phyloP scores from a whole-genome alignment of 2,329 filamentous ascomycete species.

The Calonectria crousiana region DNA sequence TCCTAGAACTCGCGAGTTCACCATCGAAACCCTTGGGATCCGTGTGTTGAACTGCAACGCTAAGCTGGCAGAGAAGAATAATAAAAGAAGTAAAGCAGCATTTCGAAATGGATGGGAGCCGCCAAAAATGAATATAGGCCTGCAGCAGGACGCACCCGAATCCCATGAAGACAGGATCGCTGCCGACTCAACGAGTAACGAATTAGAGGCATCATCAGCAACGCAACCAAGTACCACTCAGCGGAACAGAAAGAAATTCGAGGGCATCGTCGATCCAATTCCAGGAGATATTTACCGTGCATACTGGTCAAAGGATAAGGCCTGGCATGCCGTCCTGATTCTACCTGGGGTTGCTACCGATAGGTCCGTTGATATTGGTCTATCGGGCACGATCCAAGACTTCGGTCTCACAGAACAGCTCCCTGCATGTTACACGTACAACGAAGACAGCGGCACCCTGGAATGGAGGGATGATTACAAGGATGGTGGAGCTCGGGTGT shows the following conservation, averaged over 20 bases:
- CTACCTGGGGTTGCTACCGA: constrained; percentile 14
- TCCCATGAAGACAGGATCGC: not conserved
- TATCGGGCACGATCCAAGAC: not conserved
- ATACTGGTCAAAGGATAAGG: not conserved
- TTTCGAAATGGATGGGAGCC: not conserved
- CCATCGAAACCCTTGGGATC: not conserved
- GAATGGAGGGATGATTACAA: constrained; percentile 10
- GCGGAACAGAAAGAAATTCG: not conserved
- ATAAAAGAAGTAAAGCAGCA: not conserved
- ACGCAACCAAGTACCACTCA: not conserved
- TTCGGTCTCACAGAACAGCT: constrained; percentile 10
- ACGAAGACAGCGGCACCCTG: not conserved
- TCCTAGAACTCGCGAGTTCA: not conserved
- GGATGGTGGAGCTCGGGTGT: constrained; percentile 7
- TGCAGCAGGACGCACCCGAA: not conserved
- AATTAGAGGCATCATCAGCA: not conserved
- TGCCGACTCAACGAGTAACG: not conserved
- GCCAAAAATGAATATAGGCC: not conserved
- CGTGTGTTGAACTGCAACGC: constrained; percentile 12
- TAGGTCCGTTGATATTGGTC: not conserved
- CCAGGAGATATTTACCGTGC: constrained; percentile 14
- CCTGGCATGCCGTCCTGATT: constrained; percentile 3
- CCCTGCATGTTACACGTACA: constrained; percentile 4
- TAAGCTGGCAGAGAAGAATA: constrained; percentile 12
- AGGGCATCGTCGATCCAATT: constrained; percentile 14